Conservation (phyloP, 345 rosid species). For the Lumnitzera littorea region DNA sequence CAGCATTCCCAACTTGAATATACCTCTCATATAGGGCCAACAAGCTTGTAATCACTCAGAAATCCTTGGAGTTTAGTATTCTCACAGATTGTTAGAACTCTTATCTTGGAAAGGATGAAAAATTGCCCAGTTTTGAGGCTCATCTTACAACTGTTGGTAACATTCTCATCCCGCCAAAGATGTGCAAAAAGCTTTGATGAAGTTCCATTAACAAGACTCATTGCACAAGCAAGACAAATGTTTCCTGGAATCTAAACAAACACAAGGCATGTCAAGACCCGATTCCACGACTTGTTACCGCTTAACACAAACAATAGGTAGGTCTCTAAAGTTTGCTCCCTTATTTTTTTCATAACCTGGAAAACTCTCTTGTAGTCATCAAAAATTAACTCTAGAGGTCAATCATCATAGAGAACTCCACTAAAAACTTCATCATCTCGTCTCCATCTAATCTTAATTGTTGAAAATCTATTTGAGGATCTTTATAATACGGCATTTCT, state of each 20-base stretch:
- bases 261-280: slow-evolving; percentile 34
- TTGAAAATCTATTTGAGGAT: slow-evolving; percentile 45
- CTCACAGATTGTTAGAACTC: slow-evolving; percentile 58
- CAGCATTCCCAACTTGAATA: slow-evolving; percentile 74
- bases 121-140: slow-evolving; percentile 73
- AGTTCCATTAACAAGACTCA: slow-evolving; percentile 27
- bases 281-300: slow-evolving; percentile 28
- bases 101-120: slow-evolving; percentile 55
- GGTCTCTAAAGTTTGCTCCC: slow-evolving; percentile 62
- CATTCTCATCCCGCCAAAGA: slow-evolving; percentile 86
- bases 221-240: slow-evolving; percentile 57
- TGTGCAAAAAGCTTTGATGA: slow-evolving; percentile 67
- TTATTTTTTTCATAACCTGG: slow-evolving; percentile 35
- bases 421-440: slow-evolving; percentile 22
- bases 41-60: slow-evolving; percentile 53
- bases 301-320: slow-evolving; percentile 40
- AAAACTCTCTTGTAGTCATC: slow-evolving; percentile 51
- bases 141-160: slow-evolving; percentile 73
- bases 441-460: slow-evolving; percentile 22
- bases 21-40: slow-evolving; percentile 66
- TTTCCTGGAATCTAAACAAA: slow-evolving; percentile 25
- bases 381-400: slow-evolving; percentile 25
- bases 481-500: slow-evolving; percentile 24
- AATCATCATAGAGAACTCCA: slow-evolving; percentile 35
- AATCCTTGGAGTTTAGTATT: slow-evolving; percentile 77